Conservation (phyloP, 179 eudicot species). For the Silene noctiflora region DNA sequence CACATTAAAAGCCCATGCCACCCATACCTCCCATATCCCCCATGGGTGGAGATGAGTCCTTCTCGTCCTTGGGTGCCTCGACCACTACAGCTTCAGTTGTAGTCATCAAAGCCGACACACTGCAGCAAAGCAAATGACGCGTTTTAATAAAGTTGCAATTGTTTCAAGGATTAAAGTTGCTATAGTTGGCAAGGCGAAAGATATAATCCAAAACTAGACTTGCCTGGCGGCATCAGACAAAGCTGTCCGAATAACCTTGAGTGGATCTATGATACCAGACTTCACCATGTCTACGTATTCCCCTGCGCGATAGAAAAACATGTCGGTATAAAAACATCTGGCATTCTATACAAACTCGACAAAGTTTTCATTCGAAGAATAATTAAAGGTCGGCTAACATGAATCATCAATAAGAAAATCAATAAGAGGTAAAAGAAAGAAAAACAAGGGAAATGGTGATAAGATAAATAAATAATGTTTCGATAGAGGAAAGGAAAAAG, state of each 20-base stretch:
- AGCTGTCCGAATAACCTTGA: conserved; percentile 7
- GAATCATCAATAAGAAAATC: too few relatives aligned
- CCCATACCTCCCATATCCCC: conserved; percentile 72
- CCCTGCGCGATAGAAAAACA: background rate
- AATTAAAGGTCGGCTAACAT: too few relatives aligned
- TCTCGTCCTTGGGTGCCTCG: conserved; percentile 64
- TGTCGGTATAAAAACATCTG: background rate
- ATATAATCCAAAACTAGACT: background rate
- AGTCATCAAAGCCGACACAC: conserved; percentile 73
- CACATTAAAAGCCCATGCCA: conserved; percentile 51
- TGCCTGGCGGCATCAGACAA: conserved; percentile 2
- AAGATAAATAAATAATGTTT: too few relatives aligned
- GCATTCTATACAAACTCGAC: background rate
- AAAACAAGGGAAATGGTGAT: too few relatives aligned
- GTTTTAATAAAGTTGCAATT: background rate
- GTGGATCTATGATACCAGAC: conserved; percentile 1
- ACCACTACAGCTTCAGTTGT: conserved; percentile 75
- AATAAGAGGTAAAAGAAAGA: too few relatives aligned
- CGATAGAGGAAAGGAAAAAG: too few relatives aligned
- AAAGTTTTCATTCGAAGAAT: too few relatives aligned
- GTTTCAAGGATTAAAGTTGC: too few relatives aligned
- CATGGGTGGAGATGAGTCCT: conserved; percentile 55
- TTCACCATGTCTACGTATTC: conserved; percentile 8
- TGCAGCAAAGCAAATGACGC: conserved; percentile 26
- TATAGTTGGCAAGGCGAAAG: too few relatives aligned